A percentile compares a stretch with the other conserved stretches of the same genome.
These are phyloP conservation scores for Suhomyces chickasaworum DNA, from an alignment of 1,139 yeast species.

Conservation along the genomic window DNA sequence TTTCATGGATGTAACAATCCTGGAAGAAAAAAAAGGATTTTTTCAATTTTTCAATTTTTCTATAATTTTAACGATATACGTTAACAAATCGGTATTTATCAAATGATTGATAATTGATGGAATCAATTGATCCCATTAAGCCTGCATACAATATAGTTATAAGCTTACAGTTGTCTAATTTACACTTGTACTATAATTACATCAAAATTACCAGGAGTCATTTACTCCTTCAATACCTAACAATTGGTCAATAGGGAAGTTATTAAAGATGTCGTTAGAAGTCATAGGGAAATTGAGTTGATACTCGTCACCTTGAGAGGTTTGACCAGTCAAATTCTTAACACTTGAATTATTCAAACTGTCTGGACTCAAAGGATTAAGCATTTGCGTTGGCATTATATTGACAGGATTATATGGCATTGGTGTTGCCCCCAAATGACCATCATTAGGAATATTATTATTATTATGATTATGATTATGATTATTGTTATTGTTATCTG, in stretches of 20 bases:
- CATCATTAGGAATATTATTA: background rate
- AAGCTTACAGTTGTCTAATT: background rate
- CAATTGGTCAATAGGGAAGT: conserved; percentile 16
- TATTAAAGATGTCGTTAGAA: conserved; percentile 13
- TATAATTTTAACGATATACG: too few relatives aligned
- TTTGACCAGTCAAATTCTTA: conserved; percentile 1
- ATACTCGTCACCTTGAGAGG: conserved; percentile 3
- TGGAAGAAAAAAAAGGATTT: too few relatives aligned
- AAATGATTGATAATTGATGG: too few relatives aligned
- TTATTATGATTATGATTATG: too few relatives aligned
- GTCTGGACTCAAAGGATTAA: conserved; percentile 11
- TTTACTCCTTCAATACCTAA: conserved; percentile 14
- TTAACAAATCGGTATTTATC: too few relatives aligned
- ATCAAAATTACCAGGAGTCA: conserved; percentile 9
- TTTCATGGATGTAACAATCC: too few relatives aligned
- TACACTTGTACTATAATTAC: background rate
- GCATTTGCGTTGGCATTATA: conserved; percentile 4
- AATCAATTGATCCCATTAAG: too few relatives aligned
- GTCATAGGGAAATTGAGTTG: conserved; percentile 11
- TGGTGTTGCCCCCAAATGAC: background rate
- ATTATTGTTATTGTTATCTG: background rate
- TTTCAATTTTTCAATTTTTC: too few relatives aligned
- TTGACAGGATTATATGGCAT: background rate
- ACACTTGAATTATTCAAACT: conserved; percentile 7
- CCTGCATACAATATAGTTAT: background rate